These are phyloP conservation scores for Elongisporangium prolatum DNA, from an alignment of 352 stramenopile species.

Conservation along the genomic window DNA sequence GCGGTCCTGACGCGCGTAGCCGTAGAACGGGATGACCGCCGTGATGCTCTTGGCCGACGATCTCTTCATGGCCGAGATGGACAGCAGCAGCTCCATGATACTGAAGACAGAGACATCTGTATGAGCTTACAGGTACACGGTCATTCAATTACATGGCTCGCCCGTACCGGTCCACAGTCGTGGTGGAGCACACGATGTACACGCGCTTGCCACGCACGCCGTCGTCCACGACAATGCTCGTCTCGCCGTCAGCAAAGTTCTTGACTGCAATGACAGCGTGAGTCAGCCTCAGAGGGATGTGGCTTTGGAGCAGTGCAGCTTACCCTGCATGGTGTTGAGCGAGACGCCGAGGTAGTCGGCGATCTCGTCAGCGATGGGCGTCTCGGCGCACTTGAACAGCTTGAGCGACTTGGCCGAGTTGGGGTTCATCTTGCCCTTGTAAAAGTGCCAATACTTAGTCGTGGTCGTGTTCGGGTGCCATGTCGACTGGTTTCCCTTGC, in stretches of 20 bases:
- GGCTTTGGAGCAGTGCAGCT: too few relatives aligned
- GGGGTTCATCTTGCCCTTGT: slow-evolving; percentile 83
- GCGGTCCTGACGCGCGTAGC: slow-evolving; percentile 81
- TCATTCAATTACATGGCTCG: not conserved
- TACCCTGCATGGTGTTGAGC: slow-evolving; percentile 72
- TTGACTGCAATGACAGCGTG: slow-evolving; percentile 53
- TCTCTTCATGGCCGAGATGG: slow-evolving; percentile 78
- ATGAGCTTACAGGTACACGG: not conserved
- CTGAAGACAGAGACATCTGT: slow-evolving; percentile 15
- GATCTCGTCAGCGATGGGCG: slow-evolving; percentile 84
- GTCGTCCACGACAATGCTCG: slow-evolving; percentile 68
- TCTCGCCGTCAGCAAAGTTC: slow-evolving; percentile 85
- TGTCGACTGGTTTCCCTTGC: slow-evolving; percentile 15
- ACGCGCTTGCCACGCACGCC: slow-evolving; percentile 78
- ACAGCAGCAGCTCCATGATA: slow-evolving; percentile 82
- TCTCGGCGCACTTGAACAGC: slow-evolving; percentile 87
- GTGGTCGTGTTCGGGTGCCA: slow-evolving; percentile 75
- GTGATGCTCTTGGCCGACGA: slow-evolving; percentile 85
- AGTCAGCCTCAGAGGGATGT: not conserved
- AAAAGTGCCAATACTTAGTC: slow-evolving; percentile 87
- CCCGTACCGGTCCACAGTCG: slow-evolving; percentile 71
- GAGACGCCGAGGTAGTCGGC: slow-evolving; percentile 72
- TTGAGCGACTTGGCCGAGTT: slow-evolving; percentile 80
- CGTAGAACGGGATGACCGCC: slow-evolving; percentile 85
- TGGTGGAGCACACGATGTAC: slow-evolving; percentile 86